Percentiles rank a stretch among this genome's conserved stretches.
phyloP scores from a whole-genome alignment of 768 basidiomycete genomes.

The Tricholoma sp. region DNA sequence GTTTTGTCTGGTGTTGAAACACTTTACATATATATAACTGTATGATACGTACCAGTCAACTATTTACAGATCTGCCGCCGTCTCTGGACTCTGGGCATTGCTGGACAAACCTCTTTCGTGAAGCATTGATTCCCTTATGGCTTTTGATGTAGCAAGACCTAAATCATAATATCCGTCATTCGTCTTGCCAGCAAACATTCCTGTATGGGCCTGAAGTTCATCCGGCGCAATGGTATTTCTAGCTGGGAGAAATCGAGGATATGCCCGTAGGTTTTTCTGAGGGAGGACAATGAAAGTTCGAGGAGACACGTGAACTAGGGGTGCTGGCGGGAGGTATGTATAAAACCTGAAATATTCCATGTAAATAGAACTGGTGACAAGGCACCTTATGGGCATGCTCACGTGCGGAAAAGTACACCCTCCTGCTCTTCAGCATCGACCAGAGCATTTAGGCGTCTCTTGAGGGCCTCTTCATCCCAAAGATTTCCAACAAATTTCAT shows the following conservation, averaged over 20 bases:
- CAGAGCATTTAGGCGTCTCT: constrained; percentile 55
- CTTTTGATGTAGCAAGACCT: constrained; percentile 59
- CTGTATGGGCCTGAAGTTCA: constrained; percentile 81
- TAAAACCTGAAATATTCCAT: constrained; percentile 60
- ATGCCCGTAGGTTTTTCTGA: constrained; percentile 39
- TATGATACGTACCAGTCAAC: background rate
- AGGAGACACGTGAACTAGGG: constrained; percentile 42
- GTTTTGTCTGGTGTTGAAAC: background rate
- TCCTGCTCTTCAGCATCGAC: constrained; percentile 53
- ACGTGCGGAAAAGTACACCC: constrained; percentile 73
- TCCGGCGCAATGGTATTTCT: constrained; percentile 65
- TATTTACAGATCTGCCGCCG: background rate
- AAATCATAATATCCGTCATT: constrained; percentile 92
- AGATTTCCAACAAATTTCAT: constrained; percentile 84
- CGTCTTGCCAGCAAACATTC: constrained; percentile 76
- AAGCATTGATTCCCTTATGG: constrained; percentile 55
- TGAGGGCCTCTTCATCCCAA: constrained; percentile 72
- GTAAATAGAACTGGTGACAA: background rate
- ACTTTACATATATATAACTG: constrained; percentile 2
- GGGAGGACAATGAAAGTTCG: constrained; percentile 83
- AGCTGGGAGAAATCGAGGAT: constrained; percentile 55
- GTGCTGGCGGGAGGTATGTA: constrained; percentile 64
- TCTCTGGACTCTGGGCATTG: background rate
- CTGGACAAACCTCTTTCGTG: constrained; percentile 18
- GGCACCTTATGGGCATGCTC: constrained; percentile 23